These are phyloP conservation scores for Primulina tabacum DNA, from an alignment of 257 asterid species.

Conservation along the genomic window DNA sequence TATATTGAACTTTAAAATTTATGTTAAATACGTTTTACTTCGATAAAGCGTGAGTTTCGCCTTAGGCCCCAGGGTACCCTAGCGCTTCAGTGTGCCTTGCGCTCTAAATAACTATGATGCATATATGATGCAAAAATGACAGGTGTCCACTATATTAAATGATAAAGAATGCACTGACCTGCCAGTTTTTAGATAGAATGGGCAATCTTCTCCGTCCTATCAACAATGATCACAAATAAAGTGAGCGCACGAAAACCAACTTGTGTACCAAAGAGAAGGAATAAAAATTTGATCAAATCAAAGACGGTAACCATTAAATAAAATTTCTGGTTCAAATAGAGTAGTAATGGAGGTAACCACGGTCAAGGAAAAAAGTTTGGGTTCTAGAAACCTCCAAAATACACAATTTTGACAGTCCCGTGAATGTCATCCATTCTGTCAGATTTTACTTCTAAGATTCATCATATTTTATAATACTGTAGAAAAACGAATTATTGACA, in stretches of 20 bases:
- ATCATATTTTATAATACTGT: neutral
- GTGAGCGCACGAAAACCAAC: slow-evolving; percentile 14
- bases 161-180: slow-evolving; percentile 53
- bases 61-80: no score
- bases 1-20: no score
- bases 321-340: neutral
- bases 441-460: no score
- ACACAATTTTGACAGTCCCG: neutral
- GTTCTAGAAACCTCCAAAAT: slow-evolving; percentile 5
- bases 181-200: slow-evolving; percentile 94
- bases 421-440: neutral
- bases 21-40: no score
- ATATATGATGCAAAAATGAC: neutral
- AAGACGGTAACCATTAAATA: neutral
- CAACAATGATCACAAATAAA: slow-evolving; percentile 23
- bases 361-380: neutral
- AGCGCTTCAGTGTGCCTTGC: no score
- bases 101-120: no score
- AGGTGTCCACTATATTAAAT: slow-evolving; percentile 17
- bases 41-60: no score
- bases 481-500: neutral
- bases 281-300: neutral
- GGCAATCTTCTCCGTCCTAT: slow-evolving; percentile 98
- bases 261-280: slow-evolving; percentile 1
- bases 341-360: neutral